Evolutionary conservation across 1,284 basidiomycete species (phyloP).

Genomic region (Singerocomus rubriflavus): DNA sequence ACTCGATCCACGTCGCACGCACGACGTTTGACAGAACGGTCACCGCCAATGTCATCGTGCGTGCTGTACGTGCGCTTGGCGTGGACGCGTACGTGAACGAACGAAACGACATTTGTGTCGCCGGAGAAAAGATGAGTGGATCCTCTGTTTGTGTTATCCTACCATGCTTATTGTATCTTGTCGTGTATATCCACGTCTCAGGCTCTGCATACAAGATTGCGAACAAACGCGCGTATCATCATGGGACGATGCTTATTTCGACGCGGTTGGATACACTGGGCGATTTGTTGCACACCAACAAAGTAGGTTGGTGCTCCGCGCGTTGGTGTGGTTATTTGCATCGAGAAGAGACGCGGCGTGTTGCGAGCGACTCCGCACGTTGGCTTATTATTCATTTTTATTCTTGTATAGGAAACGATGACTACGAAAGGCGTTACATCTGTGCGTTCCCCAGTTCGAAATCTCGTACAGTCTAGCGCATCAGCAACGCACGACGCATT

Average conservation of each 20-base stretch:
- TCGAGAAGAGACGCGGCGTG: neutral
- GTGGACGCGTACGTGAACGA: constrained; percentile 81
- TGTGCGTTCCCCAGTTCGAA: constrained; percentile 89
- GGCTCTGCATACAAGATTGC: constrained; percentile 98
- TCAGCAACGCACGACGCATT: constrained; percentile 68
- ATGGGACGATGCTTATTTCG: constrained; percentile 98
- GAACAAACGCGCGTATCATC: constrained; percentile 90
- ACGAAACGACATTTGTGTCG: constrained; percentile 87
- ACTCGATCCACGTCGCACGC: constrained; percentile 89
- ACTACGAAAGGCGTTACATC: constrained; percentile 86
- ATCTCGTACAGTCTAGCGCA: constrained; percentile 62
- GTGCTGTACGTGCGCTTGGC: constrained; percentile 75
- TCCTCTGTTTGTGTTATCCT: neutral
- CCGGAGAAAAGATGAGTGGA: constrained; percentile 78
- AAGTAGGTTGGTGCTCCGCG: constrained; percentile 45
- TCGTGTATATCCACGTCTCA: constrained; percentile 65
- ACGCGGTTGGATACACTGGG: constrained; percentile 72
- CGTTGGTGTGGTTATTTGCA: neutral
- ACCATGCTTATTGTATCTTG: constrained; percentile 1
- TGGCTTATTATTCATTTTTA: neutral
- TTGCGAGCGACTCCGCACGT: neutral
- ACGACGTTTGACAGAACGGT: constrained; percentile 75
- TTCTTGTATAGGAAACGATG: constrained; percentile 59
- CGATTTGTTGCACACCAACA: constrained; percentile 66
- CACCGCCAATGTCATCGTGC: constrained; percentile 77